Base-by-base conservation (phyloP, 257 asterid genomes). In the Nicotiana otophora region DNA sequence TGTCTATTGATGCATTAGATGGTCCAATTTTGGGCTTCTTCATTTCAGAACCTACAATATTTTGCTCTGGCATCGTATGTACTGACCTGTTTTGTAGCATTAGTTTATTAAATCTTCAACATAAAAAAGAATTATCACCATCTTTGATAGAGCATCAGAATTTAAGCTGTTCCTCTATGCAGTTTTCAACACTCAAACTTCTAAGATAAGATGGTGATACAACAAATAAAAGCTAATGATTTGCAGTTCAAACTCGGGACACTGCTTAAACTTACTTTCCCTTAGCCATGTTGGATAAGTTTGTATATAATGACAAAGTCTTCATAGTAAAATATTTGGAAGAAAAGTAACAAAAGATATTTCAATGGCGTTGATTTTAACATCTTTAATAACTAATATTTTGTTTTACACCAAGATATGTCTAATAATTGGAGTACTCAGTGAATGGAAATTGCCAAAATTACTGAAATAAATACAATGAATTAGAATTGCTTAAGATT, bases 11-110 rank as follows among this genome's bases (percentile, higher is more conserved):
- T 33, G 30, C 83, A 80, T 57, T 69, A 54, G 33, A 46, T 33
- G 64, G 66, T 58, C 68, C 80, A 10, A 31, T 83, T 64, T 34
- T 82, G 67, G 81, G 58, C 69, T 42, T 42, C 48, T 57, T 82
- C 72, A 69, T 36, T 7, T 83, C 84, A 57, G 82, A 82, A 15
- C 88, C 86, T 53, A 51, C 30, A 48, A 42, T 20, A 82, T 82
- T 87, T 83, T 80, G 82, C 62, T 85, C 95, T 28, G 48, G 83
- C 77, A 81, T 88, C 70, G 77, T 8, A 68, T 82, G 48, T 26
- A 81, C 61, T 72, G 67, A 80, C 90, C 96, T 90, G 87, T 57
- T 77, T 58, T 3, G n/a, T n/a, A 42, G 23, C 70, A 78, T 15
- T 10, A 31, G 14, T 65, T 65, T 28, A 30, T 65, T 65, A 65